Conservation (phyloP, 1,284 basidiomycete genomes). For the Austroboletus rostrupii region DNA sequence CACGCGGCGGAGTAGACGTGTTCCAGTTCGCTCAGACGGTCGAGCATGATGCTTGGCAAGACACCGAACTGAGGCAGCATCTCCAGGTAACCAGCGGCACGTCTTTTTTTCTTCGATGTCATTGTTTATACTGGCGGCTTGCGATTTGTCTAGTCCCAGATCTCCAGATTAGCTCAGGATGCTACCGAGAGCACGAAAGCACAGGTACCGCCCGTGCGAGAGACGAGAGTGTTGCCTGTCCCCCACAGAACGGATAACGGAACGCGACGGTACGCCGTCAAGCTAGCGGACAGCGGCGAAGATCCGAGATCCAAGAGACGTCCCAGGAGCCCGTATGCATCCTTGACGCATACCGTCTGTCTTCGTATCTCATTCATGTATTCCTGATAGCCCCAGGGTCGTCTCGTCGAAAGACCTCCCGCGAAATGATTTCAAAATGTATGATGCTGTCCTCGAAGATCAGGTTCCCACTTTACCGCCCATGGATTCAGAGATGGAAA, state of each 20-base stretch:
- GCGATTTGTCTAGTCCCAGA: constrained; percentile 39
- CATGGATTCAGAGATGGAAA: constrained; percentile 63
- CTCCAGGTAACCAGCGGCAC: constrained; percentile 51
- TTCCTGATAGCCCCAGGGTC: constrained; percentile 51
- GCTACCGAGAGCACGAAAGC: constrained; percentile 14
- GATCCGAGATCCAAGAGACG: constrained; percentile 13
- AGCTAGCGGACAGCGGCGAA: constrained; percentile 5
- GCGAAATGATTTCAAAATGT: constrained; percentile 55
- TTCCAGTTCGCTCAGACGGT: constrained; percentile 78
- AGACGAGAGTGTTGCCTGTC: constrained; percentile 17
- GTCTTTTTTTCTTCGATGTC: neutral
- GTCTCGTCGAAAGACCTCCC: constrained; percentile 48
- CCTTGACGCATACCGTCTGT: neutral
- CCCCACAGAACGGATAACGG: constrained; percentile 18
- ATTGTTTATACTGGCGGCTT: neutral
- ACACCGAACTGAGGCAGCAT: constrained; percentile 49
- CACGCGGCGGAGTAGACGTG: constrained; percentile 54
- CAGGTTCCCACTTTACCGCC: constrained; percentile 31
- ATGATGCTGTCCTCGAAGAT: constrained; percentile 59
- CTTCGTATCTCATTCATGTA: neutral
- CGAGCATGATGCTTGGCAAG: constrained; percentile 63
- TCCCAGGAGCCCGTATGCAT: constrained; percentile 30
- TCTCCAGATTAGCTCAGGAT: constrained; percentile 44
- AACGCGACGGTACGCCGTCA: constrained; percentile 25
- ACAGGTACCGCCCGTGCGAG: constrained; percentile 13